Evolutionary conservation across 2,329 filamentous ascomycete species (phyloP).

Genomic region (Blumeria hordei): DNA sequence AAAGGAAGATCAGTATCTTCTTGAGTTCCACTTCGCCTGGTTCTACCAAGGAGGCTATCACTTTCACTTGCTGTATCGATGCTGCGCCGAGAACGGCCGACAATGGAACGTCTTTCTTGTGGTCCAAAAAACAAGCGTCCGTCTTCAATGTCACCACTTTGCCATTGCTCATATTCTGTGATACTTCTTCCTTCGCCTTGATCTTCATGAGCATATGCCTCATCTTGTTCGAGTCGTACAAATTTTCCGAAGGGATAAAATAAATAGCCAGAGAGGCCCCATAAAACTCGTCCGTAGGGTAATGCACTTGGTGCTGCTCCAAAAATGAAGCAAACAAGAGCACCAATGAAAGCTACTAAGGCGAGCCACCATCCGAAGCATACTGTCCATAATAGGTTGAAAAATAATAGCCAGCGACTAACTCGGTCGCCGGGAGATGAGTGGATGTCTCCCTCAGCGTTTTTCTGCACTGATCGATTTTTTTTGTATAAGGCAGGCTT

Average conservation of each 20-base stretch:
- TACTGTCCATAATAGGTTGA: conserved; percentile 77
- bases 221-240: conserved; percentile 78
- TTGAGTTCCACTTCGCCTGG: conserved; percentile 24
- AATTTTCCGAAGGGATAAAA: conserved; percentile 96
- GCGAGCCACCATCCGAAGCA: conserved; percentile 95
- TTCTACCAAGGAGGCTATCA: conserved; percentile 60
- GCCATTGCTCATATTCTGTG: conserved; percentile 97
- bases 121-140: conserved; percentile 91
- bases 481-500: conserved; percentile 98
- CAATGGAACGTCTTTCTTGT: conserved; percentile 43
- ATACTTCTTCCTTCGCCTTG: conserved; percentile 90
- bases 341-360: conserved; percentile 47
- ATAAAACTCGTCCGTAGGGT: conserved; percentile 68
- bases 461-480: conserved; percentile 83
- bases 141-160: conserved; percentile 88
- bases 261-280: conserved; percentile 63
- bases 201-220: conserved; percentile 84
- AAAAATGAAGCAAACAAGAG: conserved; percentile 55
- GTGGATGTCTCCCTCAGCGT: conserved; percentile 89
- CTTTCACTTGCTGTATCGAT: conserved; percentile 75
- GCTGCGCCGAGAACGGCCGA: conserved; percentile 70
- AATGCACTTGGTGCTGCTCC: conserved; percentile 55
- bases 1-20: conserved; percentile 21
- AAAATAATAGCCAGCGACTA: conserved; percentile 59
- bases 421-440: conserved; percentile 77